These are phyloP conservation scores for Begonia masoniana DNA, from an alignment of 306 rosid genomes.

Conservation along the genomic window DNA sequence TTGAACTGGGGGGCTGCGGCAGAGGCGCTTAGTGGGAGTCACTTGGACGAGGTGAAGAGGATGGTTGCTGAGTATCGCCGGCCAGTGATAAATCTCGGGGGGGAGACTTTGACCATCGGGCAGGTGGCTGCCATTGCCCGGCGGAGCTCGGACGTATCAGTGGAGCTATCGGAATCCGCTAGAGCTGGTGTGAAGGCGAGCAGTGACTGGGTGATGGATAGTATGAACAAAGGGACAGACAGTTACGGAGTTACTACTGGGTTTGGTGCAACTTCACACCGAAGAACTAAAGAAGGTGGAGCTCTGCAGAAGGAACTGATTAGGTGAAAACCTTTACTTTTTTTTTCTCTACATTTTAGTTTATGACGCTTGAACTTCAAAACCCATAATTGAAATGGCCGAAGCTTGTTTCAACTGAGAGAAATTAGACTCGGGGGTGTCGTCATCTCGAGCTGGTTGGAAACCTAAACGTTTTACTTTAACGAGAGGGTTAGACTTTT, in stretches of 20 bases:
- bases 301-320: conserved; percentile 84
- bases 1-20: conserved; percentile 63
- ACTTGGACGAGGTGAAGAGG: conserved; percentile 77
- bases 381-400: too few species aligned
- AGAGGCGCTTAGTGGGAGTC: conserved; percentile 50
- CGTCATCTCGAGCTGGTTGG: too few species aligned
- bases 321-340: conserved; percentile 22
- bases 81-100: conserved; percentile 55
- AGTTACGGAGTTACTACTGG: conserved; percentile 97
- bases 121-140: conserved; percentile 75
- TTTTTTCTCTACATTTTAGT: too few species aligned
- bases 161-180: conserved; percentile 50
- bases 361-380: too few species aligned
- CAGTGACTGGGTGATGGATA: conserved; percentile 87
- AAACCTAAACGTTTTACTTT: too few species aligned
- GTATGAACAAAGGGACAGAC: conserved; percentile 58
- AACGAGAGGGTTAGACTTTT: too few species aligned
- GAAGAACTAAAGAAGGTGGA: conserved; percentile 81
- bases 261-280: conserved; percentile 80
- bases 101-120: conserved; percentile 46
- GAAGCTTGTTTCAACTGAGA: too few species aligned
- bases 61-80: conserved; percentile 70
- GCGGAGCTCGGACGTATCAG: conserved; percentile 25
- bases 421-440: too few species aligned
- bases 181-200: conserved; percentile 81